Percentiles rank a stretch among this genome's conserved stretches.
These are phyloP conservation scores for Cyclospora cayetanensis DNA, from an alignment of 169 alveolate genomes.

Conservation along the genomic window DNA sequence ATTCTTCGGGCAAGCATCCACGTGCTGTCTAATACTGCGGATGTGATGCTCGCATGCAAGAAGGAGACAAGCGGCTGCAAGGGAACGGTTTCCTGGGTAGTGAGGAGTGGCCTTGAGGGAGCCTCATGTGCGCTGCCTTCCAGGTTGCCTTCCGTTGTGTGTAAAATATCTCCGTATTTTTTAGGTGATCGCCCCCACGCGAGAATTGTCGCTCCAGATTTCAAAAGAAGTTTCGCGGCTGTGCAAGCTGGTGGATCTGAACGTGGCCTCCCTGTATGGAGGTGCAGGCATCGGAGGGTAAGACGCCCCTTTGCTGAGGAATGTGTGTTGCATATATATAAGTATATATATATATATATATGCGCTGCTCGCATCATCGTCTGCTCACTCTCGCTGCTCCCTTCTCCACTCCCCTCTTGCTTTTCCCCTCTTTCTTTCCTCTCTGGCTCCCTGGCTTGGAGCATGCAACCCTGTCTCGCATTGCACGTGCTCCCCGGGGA, in stretches of 20 bases:
- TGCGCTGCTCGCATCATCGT: neutral
- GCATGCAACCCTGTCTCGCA: too few relatives aligned
- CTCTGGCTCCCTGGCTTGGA: neutral
- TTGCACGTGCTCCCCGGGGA: too few relatives aligned
- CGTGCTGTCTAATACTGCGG: neutral
- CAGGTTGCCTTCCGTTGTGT: neutral
- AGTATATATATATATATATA: too few relatives aligned
- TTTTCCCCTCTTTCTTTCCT: neutral
- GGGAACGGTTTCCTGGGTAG: too few relatives aligned
- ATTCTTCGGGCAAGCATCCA: neutral
- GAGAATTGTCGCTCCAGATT: slow-evolving; percentile 95
- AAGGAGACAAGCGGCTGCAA: too few relatives aligned
- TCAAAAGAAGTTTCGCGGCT: slow-evolving; percentile 81
- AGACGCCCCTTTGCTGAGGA: slow-evolving; percentile 69
- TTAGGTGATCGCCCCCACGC: slow-evolving; percentile 92
- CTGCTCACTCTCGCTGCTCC: neutral
- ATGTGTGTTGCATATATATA: neutral
- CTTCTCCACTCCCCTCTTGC: neutral
- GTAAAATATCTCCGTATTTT: too few relatives aligned
- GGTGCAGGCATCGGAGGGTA: slow-evolving; percentile 74
- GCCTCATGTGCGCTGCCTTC: neutral
- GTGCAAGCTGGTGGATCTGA: slow-evolving; percentile 65
- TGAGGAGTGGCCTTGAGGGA: neutral
- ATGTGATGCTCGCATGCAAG: too few relatives aligned
- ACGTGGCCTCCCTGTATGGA: slow-evolving; percentile 59